phyloP scores from a whole-genome alignment of 192 early-diverging fungal genomes.

The Backusella psychrophila region DNA sequence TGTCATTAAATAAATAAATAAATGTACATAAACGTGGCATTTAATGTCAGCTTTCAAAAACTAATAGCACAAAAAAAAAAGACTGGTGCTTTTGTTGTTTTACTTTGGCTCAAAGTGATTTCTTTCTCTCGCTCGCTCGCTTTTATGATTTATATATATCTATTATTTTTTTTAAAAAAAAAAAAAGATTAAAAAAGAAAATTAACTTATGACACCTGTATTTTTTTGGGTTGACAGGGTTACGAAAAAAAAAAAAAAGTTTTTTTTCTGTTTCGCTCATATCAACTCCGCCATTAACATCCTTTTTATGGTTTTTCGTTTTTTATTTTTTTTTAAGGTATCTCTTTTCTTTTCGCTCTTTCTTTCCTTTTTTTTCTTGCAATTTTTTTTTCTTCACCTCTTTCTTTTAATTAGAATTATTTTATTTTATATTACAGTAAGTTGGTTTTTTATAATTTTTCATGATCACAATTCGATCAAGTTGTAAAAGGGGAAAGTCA shows the following conservation, averaged over 20 bases:
- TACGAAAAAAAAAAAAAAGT: background rate
- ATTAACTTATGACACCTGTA: background rate
- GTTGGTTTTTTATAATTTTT: background rate
- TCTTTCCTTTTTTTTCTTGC: constrained; percentile 1
- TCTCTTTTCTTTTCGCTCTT: background rate
- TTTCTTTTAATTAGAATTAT: background rate
- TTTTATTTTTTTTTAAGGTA: background rate
- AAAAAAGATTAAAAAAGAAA: background rate
- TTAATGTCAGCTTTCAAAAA: constrained; percentile 13
- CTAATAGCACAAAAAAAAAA: background rate
- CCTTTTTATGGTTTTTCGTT: background rate
- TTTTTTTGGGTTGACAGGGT: background rate
- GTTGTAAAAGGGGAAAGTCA: constrained; percentile 15
- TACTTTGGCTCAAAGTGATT: background rate
- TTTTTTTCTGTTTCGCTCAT: background rate
- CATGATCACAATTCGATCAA: background rate
- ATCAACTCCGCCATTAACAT: background rate
- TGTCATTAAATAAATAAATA: background rate
- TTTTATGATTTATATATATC: background rate
- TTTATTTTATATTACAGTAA: background rate
- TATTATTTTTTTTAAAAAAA: background rate
- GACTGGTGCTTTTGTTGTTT: background rate
- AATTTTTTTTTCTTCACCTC: background rate
- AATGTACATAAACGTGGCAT: constrained; percentile 1
- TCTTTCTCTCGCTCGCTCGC: background rate